Conservation (phyloP, 2,329 filamentous ascomycete species). For the Fusarium temperatum region DNA sequence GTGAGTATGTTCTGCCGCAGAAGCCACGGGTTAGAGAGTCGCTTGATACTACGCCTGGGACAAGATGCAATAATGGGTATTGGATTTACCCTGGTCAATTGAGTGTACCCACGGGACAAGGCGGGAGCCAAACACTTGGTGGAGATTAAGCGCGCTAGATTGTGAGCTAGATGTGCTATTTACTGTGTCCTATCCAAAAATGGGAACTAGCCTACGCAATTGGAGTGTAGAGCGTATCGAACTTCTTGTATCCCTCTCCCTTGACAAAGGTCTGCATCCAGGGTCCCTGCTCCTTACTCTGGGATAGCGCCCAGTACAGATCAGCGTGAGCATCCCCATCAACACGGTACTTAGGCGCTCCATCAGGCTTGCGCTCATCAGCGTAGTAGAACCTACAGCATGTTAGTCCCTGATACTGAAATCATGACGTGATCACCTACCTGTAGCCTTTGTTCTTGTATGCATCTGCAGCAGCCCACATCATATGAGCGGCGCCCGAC, state of each 20-base stretch:
- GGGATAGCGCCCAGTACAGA: slow-evolving; percentile 52
- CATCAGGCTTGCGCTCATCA: slow-evolving; percentile 57
- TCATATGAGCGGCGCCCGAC: slow-evolving; percentile 45
- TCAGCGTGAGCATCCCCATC: slow-evolving; percentile 54
- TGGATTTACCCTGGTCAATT: not conserved
- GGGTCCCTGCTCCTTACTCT: slow-evolving; percentile 51
- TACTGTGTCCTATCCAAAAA: too few relatives aligned
- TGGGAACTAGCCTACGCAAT: not conserved
- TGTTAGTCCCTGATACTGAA: not conserved
- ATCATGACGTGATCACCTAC: slow-evolving; percentile 9
- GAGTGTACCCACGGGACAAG: not conserved
- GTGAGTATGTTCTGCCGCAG: not conserved
- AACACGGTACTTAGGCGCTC: slow-evolving; percentile 44
- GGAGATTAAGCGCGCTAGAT: not conserved
- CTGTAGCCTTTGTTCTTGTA: slow-evolving; percentile 50
- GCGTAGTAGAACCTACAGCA: slow-evolving; percentile 59
- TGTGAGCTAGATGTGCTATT: not conserved
- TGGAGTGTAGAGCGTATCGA: not conserved
- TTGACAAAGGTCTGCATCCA: slow-evolving; percentile 59
- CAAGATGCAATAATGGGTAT: not conserved
- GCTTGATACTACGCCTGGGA: not conserved
- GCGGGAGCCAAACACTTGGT: too few relatives aligned
- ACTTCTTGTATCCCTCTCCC: slow-evolving; percentile 49
- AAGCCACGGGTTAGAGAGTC: not conserved
- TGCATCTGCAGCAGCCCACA: slow-evolving; percentile 42